phyloP scores from a whole-genome alignment of 2,329 filamentous ascomycete species.

The Fusarium hainanense region DNA sequence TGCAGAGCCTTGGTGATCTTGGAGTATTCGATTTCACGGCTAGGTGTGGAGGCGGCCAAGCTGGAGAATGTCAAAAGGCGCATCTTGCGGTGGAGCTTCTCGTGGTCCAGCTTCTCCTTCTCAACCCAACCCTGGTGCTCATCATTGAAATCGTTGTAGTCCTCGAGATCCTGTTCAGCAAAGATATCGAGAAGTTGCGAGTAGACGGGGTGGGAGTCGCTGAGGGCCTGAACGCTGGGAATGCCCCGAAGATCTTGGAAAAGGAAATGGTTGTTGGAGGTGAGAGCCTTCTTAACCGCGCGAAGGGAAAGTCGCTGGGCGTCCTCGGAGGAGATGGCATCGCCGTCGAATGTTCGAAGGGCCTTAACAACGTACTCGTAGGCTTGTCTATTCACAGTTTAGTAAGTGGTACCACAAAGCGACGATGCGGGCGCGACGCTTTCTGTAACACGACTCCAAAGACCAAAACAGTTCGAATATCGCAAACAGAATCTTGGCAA shows the following conservation, averaged over 20 bases:
- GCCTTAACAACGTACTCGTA: slow-evolving; percentile 76
- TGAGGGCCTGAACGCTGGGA: slow-evolving; percentile 85
- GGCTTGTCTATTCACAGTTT: slow-evolving; percentile 59
- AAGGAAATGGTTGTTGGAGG: slow-evolving; percentile 69
- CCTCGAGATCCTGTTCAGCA: slow-evolving; percentile 91
- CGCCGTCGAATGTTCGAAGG: slow-evolving; percentile 68
- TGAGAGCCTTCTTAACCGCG: slow-evolving; percentile 65
- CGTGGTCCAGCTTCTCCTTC: slow-evolving; percentile 76
- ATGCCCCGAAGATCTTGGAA: slow-evolving; percentile 86
- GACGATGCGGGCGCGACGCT: neutral
- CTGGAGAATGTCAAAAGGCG: slow-evolving; percentile 92
- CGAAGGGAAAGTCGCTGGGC: slow-evolving; percentile 70
- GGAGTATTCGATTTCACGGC: slow-evolving; percentile 88
- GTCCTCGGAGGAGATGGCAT: slow-evolving; percentile 67
- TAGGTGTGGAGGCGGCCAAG: slow-evolving; percentile 83
- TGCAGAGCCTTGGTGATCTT: slow-evolving; percentile 87
- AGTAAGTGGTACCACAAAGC: slow-evolving; percentile 20
- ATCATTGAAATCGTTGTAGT: slow-evolving; percentile 95
- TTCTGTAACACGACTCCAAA: neutral
- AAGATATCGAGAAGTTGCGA: slow-evolving; percentile 96
- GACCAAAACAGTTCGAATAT: neutral
- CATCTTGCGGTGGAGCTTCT: slow-evolving; percentile 91
- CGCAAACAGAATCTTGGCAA: slow-evolving; percentile 1
- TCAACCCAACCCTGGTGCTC: slow-evolving; percentile 89
- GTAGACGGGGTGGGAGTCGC: slow-evolving; percentile 84